A percentile compares a stretch with the other conserved stretches of the same genome.
These are phyloP conservation scores for Candolleomyces eurysporus DNA, from an alignment of 768 basidiomycete genomes.

Conservation along the genomic window DNA sequence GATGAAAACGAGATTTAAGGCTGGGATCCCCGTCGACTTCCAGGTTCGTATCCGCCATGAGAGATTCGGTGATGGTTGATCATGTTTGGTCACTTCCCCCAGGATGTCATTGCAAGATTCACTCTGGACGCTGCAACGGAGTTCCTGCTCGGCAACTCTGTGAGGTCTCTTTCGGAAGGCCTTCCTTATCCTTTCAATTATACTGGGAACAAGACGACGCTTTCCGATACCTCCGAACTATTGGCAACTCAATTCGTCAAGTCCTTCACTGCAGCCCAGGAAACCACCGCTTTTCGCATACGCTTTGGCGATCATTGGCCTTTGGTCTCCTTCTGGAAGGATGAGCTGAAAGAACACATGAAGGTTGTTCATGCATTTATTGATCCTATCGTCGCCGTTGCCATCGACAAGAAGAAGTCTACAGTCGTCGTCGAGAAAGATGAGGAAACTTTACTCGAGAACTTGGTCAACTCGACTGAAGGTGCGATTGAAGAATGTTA, in stretches of 20 bases:
- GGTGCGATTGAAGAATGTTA: conserved; percentile 20
- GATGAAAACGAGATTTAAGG: conserved; percentile 38
- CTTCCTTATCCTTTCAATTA: conserved; percentile 42
- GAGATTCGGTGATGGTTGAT: not conserved
- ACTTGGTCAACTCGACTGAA: conserved; percentile 41
- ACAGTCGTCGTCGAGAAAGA: conserved; percentile 14
- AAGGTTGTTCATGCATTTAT: conserved; percentile 44
- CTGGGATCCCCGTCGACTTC: conserved; percentile 55
- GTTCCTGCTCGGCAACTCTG: conserved; percentile 55
- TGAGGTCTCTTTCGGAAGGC: conserved; percentile 46
- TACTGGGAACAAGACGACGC: conserved; percentile 4
- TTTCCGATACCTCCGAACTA: not conserved
- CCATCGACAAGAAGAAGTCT: conserved; percentile 28
- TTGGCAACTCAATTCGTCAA: conserved; percentile 19
- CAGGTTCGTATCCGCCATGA: conserved; percentile 32
- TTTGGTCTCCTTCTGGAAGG: conserved; percentile 42
- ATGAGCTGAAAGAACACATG: conserved; percentile 35
- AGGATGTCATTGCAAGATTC: conserved; percentile 49
- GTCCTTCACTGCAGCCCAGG: conserved; percentile 40
- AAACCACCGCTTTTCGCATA: conserved; percentile 25
- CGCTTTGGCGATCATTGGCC: conserved; percentile 44
- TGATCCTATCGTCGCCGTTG: conserved; percentile 44
- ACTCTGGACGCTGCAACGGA: conserved; percentile 65
- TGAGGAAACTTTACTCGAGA: conserved; percentile 40
- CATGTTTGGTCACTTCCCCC: not conserved